Evolutionary conservation across 306 rosid species (phyloP).

Genomic region (Vachellia pachyceras): DNA sequence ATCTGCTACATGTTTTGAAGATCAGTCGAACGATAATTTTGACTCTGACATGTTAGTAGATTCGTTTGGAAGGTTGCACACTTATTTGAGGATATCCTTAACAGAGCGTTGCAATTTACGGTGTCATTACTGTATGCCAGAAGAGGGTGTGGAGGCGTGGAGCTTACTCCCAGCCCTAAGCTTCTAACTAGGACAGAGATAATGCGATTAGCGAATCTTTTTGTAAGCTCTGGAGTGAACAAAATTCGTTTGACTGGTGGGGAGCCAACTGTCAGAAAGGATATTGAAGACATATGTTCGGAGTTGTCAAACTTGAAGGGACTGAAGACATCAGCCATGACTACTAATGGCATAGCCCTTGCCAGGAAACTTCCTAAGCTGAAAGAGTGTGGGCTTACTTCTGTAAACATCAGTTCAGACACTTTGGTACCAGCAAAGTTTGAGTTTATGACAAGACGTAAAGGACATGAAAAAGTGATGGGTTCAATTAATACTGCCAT

Average conservation of each 20-base stretch:
- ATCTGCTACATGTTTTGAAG: conserved; percentile 58
- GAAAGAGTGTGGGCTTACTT: conserved; percentile 78
- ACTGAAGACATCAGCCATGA: conserved; percentile 69
- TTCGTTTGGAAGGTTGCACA: conserved; percentile 92
- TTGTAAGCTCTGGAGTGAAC: conserved; percentile 78
- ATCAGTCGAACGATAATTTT: conserved; percentile 49
- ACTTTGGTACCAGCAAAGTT: conserved; percentile 87
- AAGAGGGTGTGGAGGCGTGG: conserved; percentile 90
- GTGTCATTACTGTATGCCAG: conserved; percentile 95
- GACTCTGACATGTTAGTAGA: conserved; percentile 87
- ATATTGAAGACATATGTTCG: conserved; percentile 81
- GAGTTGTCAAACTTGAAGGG: conserved; percentile 78
- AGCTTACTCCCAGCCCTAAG: conserved; percentile 71
- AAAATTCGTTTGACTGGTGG: conserved; percentile 95
- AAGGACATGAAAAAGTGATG: conserved; percentile 83
- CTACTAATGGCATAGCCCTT: conserved; percentile 81
- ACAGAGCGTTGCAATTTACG: conserved; percentile 94
- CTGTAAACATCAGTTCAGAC: conserved; percentile 86
- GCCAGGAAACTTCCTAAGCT: conserved; percentile 78
- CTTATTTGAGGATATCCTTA: conserved; percentile 90
- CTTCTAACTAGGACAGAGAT: conserved; percentile 70
- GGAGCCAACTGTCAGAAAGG: conserved; percentile 92
- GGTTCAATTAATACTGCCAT: conserved; percentile 78
- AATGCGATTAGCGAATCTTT: conserved; percentile 68
- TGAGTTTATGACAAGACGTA: conserved; percentile 92